Conservation (phyloP, 352 stramenopile genomes). For the Pythium guiyangense region DNA sequence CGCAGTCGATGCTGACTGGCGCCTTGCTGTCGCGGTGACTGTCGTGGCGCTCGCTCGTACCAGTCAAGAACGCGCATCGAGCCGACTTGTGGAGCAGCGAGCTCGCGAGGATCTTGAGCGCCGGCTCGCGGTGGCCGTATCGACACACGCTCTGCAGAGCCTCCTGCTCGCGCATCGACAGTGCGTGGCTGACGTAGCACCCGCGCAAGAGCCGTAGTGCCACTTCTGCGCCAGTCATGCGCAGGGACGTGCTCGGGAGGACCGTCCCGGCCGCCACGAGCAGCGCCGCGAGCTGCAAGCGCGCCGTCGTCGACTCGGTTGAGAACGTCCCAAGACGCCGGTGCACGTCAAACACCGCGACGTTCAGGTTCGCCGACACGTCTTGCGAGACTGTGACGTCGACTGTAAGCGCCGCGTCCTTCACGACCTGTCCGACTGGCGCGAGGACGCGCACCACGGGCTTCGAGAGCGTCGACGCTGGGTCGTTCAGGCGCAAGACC, state of each 20-base stretch:
- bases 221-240: conserved; percentile 45
- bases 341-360: conserved; percentile 29
- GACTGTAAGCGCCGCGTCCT: conserved; percentile 19
- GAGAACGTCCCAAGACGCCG: conserved; percentile 25
- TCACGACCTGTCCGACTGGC: too few relatives aligned
- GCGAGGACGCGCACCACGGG: too few relatives aligned
- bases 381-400: too few relatives aligned
- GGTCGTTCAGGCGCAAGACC: too few relatives aligned
- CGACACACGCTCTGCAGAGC: conserved; percentile 20
- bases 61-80: conserved; percentile 38
- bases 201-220: conserved; percentile 41
- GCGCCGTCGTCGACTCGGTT: conserved; percentile 28
- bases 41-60: too few relatives aligned
- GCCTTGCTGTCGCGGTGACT: background rate
- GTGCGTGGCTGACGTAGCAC: conserved; percentile 28
- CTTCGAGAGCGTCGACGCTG: too few relatives aligned
- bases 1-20: conserved; percentile 6
- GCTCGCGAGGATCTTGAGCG: conserved; percentile 28
- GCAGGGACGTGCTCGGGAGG: conserved; percentile 29
- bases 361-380: conserved; percentile 12
- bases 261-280: conserved; percentile 21
- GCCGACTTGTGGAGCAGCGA: conserved; percentile 21
- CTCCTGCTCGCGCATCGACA: conserved; percentile 20
- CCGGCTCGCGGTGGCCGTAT: conserved; percentile 36
- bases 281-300: conserved; percentile 36